Base-by-base conservation (phyloP, 2,329 filamentous ascomycete species). In the Aspergillus amoenus region DNA sequence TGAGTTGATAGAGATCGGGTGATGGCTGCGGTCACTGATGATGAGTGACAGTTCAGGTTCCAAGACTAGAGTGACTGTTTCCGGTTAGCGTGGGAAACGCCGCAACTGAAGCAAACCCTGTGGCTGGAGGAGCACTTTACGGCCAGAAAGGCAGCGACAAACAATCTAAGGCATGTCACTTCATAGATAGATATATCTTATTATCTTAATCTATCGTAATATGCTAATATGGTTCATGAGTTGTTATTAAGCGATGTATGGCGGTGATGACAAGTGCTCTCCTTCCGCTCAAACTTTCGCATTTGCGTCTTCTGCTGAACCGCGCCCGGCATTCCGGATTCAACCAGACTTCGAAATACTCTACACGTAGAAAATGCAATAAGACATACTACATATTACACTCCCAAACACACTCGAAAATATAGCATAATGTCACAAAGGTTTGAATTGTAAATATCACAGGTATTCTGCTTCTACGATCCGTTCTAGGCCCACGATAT, bases 11-110 rank as follows among this genome's bases (percentile, higher is more conserved):
- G 47, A 71, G 70, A 67, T 67, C 66, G 64, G 64, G 60, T 64
- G 67, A 66, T 67, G 66, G 64, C 61, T 59, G 65, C 64, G 60
- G 67, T 70, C 67, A 67, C 66, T 65, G 68, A 68, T 66, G 71
- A 34, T 47, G 66, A 66, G 66, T 62, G 63, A 65, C 59, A 65
- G 67, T 64, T 73, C 69, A 68, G 69, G 70, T 70, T 70, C 47
- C 47, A 32, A 74, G 74, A 70, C 70, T 75, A 72, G 66, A 55
- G 68, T 69, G 70, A 67, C 75, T 72, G 69, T 61, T 73, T 77
- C 68, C 61, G 74, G 75, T 75, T 77, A 76, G 74, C 67, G 73
- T 52, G 37, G 39, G 45, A 24, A 52, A 46, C 49, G 51, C 57
- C 55, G 64, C 63, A 64, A 66, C 56, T 63, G 54, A 59, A 59